Conservation (phyloP, 2,329 filamentous ascomycete genomes). For the Hypomyces rosellus region DNA sequence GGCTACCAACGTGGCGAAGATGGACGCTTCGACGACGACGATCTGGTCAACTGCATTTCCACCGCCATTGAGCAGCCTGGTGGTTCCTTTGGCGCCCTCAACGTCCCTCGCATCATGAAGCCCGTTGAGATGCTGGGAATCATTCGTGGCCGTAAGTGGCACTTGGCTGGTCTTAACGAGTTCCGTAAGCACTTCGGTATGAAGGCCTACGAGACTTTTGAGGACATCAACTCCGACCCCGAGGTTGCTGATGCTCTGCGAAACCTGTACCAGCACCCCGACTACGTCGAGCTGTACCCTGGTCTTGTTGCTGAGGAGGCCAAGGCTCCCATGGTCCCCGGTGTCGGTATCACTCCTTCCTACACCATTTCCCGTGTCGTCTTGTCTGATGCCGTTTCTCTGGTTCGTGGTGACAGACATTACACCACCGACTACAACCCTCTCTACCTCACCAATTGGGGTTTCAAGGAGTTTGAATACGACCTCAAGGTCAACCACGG, state of each 20-base stretch:
- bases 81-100: slow-evolving; percentile 65
- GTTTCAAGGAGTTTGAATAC: slow-evolving; percentile 67
- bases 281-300: slow-evolving; percentile 75
- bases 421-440: slow-evolving; percentile 75
- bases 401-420: slow-evolving; percentile 71
- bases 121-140: slow-evolving; percentile 77
- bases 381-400: slow-evolving; percentile 69
- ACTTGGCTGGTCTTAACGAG: slow-evolving; percentile 73
- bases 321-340: slow-evolving; percentile 67
- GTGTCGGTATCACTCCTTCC: slow-evolving; percentile 67
- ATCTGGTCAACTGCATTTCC: slow-evolving; percentile 63
- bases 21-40: slow-evolving; percentile 68
- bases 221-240: slow-evolving; percentile 76
- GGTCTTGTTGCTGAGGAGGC: slow-evolving; percentile 70
- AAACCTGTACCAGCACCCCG: slow-evolving; percentile 69
- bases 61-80: slow-evolving; percentile 71
- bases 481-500: slow-evolving; percentile 72
- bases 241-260: slow-evolving; percentile 59
- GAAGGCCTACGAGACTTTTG: slow-evolving; percentile 68
- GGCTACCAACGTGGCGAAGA: slow-evolving; percentile 57
- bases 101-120: slow-evolving; percentile 67
- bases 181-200: slow-evolving; percentile 78
- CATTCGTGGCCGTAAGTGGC: slow-evolving; percentile 69
- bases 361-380: slow-evolving; percentile 74
- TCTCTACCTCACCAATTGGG: slow-evolving; percentile 75